A percentile compares a stretch with the other conserved stretches of the same genome.
phyloP scores from a whole-genome alignment of 495 filamentous ascomycete species.

The Cercophora newfieldiana region DNA sequence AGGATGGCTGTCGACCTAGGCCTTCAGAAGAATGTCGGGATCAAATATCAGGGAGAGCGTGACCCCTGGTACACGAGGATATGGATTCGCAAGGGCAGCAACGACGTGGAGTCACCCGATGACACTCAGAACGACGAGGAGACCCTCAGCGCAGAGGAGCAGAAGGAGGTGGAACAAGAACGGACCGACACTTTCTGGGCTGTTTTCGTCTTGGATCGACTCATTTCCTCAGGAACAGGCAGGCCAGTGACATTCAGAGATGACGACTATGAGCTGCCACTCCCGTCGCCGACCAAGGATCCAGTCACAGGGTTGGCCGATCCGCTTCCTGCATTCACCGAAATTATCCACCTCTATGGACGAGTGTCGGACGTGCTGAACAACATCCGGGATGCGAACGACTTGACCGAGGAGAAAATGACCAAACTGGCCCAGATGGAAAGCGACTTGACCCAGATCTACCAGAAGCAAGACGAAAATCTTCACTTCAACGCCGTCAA shows the following conservation, averaged over 20 bases:
- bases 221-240: conserved; percentile 82
- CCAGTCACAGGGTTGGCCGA: conserved; percentile 65
- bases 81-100: conserved; percentile 36
- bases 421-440: conserved; percentile 71
- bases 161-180: conserved; percentile 64
- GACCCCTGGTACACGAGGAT: conserved; percentile 48
- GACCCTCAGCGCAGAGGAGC: conserved; percentile 52
- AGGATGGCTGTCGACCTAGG: conserved; percentile 85
- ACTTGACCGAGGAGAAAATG: conserved; percentile 70
- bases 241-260: conserved; percentile 77
- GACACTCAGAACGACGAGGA: conserved; percentile 43
- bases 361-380: conserved; percentile 80
- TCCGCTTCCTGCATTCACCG: conserved; percentile 74
- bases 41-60: conserved; percentile 64
- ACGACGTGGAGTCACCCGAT: conserved; percentile 31
- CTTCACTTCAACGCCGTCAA: conserved; percentile 79
- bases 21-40: conserved; percentile 73
- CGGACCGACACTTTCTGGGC: conserved; percentile 83
- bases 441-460: conserved; percentile 73
- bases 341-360: conserved; percentile 82
- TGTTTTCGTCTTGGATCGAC: conserved; percentile 80
- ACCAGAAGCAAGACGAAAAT: conserved; percentile 67
- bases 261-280: conserved; percentile 74
- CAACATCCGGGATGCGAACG: conserved; percentile 72
- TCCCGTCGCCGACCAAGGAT: conserved; percentile 63